Base-by-base conservation (phyloP, 2,329 filamentous ascomycete species). In the Parasarocladium wereldwijsianum region DNA sequence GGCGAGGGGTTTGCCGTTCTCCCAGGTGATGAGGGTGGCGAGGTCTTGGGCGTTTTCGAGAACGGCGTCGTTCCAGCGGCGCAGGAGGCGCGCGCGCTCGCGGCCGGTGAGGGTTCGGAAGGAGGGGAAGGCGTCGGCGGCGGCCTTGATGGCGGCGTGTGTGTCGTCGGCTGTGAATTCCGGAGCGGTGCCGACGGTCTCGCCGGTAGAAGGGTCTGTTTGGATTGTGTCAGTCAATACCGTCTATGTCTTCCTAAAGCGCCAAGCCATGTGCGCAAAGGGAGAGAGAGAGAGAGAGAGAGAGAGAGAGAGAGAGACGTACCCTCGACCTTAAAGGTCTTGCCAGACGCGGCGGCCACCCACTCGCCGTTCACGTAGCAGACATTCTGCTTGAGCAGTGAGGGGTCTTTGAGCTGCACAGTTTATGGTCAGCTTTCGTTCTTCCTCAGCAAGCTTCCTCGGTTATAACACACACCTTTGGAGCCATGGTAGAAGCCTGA, bases 281-380 rank as follows among this genome's bases (percentile, higher is more conserved):
- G 16, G 31, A 34, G 33, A 33, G 10, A 6, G 21, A 16, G 6
- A 25, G 15, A 29, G 16, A 33, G 12, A 16, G 24, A 13, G 4
- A 22, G n/a, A 22, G n/a, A 8, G 11, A 30, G 12, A 16, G 9
- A 24, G 21, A 18, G 17, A 4, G 19, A 35, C 47, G 39, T 55
- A 77, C 75, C 78, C 39, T 70, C 65, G 36, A 94, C 82, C 50
- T 90, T 76, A 53, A 96, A 98, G 26, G 84, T 93, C 67, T 92
- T 76, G 48, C 84, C 83, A 1, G 84, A 93, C 46, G 74, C 71
- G 42, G 87, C 82, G 43, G 69, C 66, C 37, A 92, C 70, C 82
- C 86, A 98, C 67, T 93, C 70, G 46, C 90, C 90, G 51, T 98
- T 87, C 47, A 96, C 76, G 49, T 87, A 94, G 45, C 74, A 71